Conservation (phyloP, 2,329 filamentous ascomycete genomes). For the Cladosporium sp. region DNA sequence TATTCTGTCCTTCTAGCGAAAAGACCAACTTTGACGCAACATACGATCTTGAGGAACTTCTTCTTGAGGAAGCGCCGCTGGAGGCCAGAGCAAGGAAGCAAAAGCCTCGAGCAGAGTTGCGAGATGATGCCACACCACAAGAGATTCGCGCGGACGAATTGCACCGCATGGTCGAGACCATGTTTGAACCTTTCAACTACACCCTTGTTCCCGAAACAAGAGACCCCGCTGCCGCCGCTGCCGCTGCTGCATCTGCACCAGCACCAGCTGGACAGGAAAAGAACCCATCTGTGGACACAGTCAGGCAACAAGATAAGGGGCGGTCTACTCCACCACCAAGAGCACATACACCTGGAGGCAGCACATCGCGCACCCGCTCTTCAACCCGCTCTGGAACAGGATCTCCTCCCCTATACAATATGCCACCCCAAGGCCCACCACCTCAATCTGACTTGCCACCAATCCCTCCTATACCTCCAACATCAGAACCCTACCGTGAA, state of each 20-base stretch:
- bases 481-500: constrained; percentile 15
- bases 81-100: constrained; percentile 89
- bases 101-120: constrained; percentile 85
- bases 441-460: constrained; percentile 16
- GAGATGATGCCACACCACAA: constrained; percentile 89
- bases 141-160: constrained; percentile 93
- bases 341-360: constrained; percentile 37
- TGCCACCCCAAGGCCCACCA: constrained; percentile 13
- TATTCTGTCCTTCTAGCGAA: constrained; percentile 89
- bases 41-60: constrained; percentile 89
- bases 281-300: background rate
- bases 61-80: constrained; percentile 89
- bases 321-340: constrained; percentile 28
- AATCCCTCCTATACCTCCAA: constrained; percentile 12
- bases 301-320: constrained; percentile 17
- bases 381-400: constrained; percentile 45
- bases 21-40: constrained; percentile 99
- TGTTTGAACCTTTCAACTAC: constrained; percentile 95
- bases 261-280: constrained; percentile 2
- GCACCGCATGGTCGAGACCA: constrained; percentile 83
- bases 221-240: constrained; percentile 17
- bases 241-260: constrained; percentile 1
- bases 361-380: constrained; percentile 35
- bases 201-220: constrained; percentile 75
- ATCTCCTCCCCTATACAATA: constrained; percentile 38